Evolutionary conservation across 2,329 filamentous ascomycete genomes (phyloP).

Genomic region (Rhytidhysteron rufulum): DNA sequence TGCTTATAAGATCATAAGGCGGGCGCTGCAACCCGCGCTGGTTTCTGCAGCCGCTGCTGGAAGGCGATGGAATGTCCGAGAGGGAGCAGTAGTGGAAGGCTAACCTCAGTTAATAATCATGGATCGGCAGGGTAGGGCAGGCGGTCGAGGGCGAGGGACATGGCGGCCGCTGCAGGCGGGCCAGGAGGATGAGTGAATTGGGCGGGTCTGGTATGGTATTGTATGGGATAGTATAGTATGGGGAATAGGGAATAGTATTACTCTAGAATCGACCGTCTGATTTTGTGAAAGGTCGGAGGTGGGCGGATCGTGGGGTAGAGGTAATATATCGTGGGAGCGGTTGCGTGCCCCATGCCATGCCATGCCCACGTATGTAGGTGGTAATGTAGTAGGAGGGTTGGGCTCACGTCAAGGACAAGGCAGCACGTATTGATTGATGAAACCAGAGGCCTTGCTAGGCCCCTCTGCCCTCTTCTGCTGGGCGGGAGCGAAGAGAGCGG

Average conservation of each 20-base stretch:
- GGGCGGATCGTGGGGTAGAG: too few species aligned
- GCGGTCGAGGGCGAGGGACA: too few species aligned
- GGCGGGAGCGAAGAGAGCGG: neutral
- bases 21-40: neutral
- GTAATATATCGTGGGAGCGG: too few species aligned
- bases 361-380: too few species aligned
- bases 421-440: too few species aligned
- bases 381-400: neutral
- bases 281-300: too few species aligned
- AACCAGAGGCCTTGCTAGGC: neutral
- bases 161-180: neutral
- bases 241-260: too few species aligned
- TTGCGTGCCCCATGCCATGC: too few species aligned
- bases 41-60: slow-evolving; percentile 9
- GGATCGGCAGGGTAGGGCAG: too few species aligned
- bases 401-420: neutral
- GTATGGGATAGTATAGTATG: too few species aligned
- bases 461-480: neutral
- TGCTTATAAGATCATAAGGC: slow-evolving; percentile 9
- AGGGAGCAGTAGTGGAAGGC: slow-evolving; percentile 5
- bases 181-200: neutral
- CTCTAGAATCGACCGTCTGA: too few species aligned
- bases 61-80: slow-evolving; percentile 29
- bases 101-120: slow-evolving; percentile 1
- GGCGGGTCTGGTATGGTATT: neutral